Percentiles rank a stretch among this genome's conserved stretches.
phyloP scores from a whole-genome alignment of 169 alveolate species.

The Eimeria acervulina region DNA sequence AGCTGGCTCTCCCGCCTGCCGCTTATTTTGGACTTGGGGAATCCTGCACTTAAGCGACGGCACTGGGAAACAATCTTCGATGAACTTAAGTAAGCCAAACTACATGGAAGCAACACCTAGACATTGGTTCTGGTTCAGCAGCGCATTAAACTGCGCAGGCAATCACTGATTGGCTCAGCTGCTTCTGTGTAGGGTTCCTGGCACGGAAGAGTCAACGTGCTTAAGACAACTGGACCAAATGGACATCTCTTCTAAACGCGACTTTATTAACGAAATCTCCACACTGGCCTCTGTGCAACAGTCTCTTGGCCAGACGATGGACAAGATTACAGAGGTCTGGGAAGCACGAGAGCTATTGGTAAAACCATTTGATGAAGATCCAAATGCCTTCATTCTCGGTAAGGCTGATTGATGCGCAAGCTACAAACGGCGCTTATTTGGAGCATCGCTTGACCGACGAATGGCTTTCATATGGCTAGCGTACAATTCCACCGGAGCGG shows the following conservation, averaged over 20 bases:
- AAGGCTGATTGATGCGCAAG: constrained; percentile 81
- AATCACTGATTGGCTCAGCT: background rate
- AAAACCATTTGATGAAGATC: constrained; percentile 88
- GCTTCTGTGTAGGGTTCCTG: constrained; percentile 21
- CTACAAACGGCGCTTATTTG: background rate
- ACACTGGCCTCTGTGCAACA: constrained; percentile 90
- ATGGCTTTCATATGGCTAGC: background rate
- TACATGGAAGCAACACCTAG: background rate
- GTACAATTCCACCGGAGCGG: background rate
- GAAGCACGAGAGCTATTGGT: constrained; percentile 89
- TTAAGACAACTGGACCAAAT: constrained; percentile 84
- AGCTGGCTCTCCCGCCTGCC: constrained; percentile 88
- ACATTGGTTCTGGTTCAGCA: background rate
- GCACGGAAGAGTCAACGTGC: constrained; percentile 72
- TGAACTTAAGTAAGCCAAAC: constrained; percentile 55
- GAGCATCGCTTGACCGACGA: background rate
- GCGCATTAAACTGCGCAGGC: background rate
- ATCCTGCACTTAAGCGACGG: constrained; percentile 90
- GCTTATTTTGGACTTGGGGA: constrained; percentile 87
- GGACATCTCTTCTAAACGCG: constrained; percentile 85
- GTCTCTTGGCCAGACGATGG: constrained; percentile 88
- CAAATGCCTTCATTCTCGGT: constrained; percentile 91
- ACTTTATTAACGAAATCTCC: constrained; percentile 88
- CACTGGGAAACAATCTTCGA: constrained; percentile 90
- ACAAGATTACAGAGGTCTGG: constrained; percentile 90